phyloP scores from a whole-genome alignment of 1,139 yeast genomes.

The Saccharomyces uvarum region DNA sequence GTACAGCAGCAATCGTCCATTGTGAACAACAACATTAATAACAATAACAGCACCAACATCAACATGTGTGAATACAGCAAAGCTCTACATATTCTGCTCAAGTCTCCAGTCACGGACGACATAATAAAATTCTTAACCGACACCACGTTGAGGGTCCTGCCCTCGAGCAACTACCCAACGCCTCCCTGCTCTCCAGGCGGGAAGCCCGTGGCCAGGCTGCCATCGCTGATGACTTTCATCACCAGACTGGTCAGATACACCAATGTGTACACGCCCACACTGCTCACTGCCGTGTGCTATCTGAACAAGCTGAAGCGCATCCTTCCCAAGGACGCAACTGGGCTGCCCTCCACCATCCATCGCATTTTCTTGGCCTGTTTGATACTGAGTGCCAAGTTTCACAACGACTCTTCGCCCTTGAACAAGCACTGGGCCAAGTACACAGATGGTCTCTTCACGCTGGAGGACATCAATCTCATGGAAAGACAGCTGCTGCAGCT shows the following conservation, averaged over 20 bases:
- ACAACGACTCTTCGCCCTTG: conserved; percentile 70
- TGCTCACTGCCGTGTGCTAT: conserved; percentile 64
- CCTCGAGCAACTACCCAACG: conserved; percentile 16
- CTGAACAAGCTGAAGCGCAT: conserved; percentile 52
- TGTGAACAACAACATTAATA: conserved; percentile 3
- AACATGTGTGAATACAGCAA: conserved; percentile 25
- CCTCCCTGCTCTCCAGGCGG: conserved; percentile 13
- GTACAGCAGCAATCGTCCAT: conserved; percentile 1
- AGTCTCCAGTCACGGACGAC: conserved; percentile 32
- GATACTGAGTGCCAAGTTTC: conserved; percentile 63
- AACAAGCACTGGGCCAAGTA: conserved; percentile 72
- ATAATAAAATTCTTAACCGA: conserved; percentile 29
- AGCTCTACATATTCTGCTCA: conserved; percentile 27
- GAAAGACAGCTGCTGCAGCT: conserved; percentile 66
- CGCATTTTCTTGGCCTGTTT: conserved; percentile 67
- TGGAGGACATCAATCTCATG: conserved; percentile 69
- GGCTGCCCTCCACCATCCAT: conserved; percentile 70
- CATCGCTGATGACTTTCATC: conserved; percentile 69
- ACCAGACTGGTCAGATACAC: conserved; percentile 63
- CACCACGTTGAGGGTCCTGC: conserved; percentile 27
- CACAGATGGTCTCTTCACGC: conserved; percentile 62
- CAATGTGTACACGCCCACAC: conserved; percentile 68
- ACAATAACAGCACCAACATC: conserved; percentile 1
- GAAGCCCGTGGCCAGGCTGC: conserved; percentile 31
- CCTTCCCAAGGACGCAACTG: conserved; percentile 64